Evolutionary conservation across 768 basidiomycete species (phyloP).

Genomic region (Mycena galopus): DNA sequence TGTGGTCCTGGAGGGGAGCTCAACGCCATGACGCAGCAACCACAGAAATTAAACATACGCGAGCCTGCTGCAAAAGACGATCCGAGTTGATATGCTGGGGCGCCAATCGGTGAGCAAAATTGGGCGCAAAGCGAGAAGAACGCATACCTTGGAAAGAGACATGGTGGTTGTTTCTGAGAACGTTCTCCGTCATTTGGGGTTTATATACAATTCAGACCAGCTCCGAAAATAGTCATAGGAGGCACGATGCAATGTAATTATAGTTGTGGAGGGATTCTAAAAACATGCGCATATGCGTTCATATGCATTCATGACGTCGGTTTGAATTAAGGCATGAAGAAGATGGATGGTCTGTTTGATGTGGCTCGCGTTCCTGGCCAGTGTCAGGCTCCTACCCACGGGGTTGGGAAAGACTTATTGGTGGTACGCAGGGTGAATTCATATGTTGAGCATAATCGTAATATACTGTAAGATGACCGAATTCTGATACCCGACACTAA

Average conservation of each 20-base stretch:
- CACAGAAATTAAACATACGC: conserved; percentile 50
- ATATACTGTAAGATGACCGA: too few relatives aligned
- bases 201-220: background rate
- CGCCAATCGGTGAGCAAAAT: background rate
- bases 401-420: too few relatives aligned
- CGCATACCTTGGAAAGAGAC: conserved; percentile 66
- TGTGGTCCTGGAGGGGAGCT: conserved; percentile 59
- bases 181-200: conserved; percentile 4
- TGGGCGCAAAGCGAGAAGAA: conserved; percentile 44
- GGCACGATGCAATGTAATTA: background rate
- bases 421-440: too few relatives aligned
- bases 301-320: background rate
- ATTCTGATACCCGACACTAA: too few relatives aligned
- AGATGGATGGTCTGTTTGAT: too few relatives aligned
- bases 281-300: too few relatives aligned
- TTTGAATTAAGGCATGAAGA: too few relatives aligned
- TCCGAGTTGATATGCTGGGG: conserved; percentile 77
- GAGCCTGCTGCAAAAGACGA: conserved; percentile 68
- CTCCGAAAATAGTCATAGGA: background rate
- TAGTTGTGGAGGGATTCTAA: too few relatives aligned
- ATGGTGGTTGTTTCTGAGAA: conserved; percentile 43
- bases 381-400: too few relatives aligned
- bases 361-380: too few relatives aligned
- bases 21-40: conserved; percentile 1
- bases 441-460: too few relatives aligned